Evolutionary conservation across 768 basidiomycete genomes (phyloP), one percentile per base, ranked within the genome.

Genomic region (Auriscalpium orientale): DNA sequence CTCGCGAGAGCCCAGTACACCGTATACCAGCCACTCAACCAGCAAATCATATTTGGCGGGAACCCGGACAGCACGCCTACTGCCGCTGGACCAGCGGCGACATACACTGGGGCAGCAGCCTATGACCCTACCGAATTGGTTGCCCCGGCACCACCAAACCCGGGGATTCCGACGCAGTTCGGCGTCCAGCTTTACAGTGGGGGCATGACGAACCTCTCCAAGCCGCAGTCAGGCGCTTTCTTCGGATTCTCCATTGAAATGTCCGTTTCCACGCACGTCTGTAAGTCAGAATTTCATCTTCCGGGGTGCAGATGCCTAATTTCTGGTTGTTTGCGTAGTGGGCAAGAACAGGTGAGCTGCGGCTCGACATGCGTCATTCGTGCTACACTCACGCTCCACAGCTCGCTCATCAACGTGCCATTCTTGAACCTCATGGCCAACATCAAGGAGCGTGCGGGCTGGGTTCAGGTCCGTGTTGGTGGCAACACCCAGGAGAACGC

Each of bases 361-460:
- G 28, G 4, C 28, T 28, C 28, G 28, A 12, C 40, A n/a, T 53
- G 6, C 50, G 53, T n/a, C 10, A 11, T 21, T 34, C 20, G 13
- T 13, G 3, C 16, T 12, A 34, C 33, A 21, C 20, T 8, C 55
- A 43, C 10, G 13, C 20, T 12, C 6, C 6, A 5, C 44, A 84
- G 82, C 43, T 72, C 81, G 7, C 69, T 75, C 21, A 62, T 83
- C 13, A 74, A 79, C 47, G 77, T 85, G 40, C 77, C 83, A 0
- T 89, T 91, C 71, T 77, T 91, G n/a, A 91, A 92, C 65, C 74
- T 91, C 34, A 81, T 93, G 76, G 75, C 81, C 5, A 86, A 87
- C 59, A 72, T 93, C n/a, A 74, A 74, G 49, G 74, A 80, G 61
- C 77, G 90, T 28, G 79, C 80, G 3, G 88, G 88, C 3, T 64